phyloP scores from a whole-genome alignment of 768 basidiomycete species.

The Pleurotus giganteus region DNA sequence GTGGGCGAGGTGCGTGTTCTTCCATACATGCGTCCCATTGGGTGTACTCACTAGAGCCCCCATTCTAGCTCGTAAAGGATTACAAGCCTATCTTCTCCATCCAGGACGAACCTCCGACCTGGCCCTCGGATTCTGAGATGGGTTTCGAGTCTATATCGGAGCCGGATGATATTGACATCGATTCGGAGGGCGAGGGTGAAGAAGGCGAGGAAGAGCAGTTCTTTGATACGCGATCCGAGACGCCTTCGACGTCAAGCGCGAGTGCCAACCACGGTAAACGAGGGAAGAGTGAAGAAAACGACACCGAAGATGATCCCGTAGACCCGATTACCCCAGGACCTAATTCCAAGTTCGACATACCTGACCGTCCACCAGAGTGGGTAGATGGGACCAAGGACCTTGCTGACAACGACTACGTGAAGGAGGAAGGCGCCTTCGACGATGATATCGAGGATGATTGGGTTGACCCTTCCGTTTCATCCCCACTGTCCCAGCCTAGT shows the following conservation, averaged over 20 bases:
- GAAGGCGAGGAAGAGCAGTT: constrained; percentile 45
- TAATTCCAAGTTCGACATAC: constrained; percentile 33
- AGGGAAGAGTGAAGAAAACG: constrained; percentile 52
- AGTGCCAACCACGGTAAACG: constrained; percentile 23
- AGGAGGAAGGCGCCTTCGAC: constrained; percentile 29
- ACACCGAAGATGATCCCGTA: constrained; percentile 71
- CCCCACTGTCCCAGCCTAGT: constrained; percentile 19
- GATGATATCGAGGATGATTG: constrained; percentile 57
- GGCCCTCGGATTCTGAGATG: constrained; percentile 76
- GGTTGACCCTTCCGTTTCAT: constrained; percentile 64
- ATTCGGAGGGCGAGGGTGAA: constrained; percentile 31
- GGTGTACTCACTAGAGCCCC: constrained; percentile 11
- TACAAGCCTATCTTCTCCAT: constrained; percentile 70
- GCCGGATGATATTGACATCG: constrained; percentile 59
- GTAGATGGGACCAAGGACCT: constrained; percentile 14
- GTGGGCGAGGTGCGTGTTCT: constrained; percentile 64
- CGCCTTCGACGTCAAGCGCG: constrained; percentile 38
- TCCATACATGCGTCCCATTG: constrained; percentile 8
- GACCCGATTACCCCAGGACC: constrained; percentile 72
- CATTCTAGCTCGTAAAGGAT: constrained; percentile 46
- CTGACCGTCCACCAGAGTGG: constrained; percentile 28
- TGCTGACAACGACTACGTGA: constrained; percentile 24
- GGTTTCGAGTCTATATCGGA: constrained; percentile 85
- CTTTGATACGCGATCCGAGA: constrained; percentile 49
- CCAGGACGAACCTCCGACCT: constrained; percentile 83